Conservation (phyloP, 1,139 yeast genomes). For the Saccharomyces hybrid region DNA sequence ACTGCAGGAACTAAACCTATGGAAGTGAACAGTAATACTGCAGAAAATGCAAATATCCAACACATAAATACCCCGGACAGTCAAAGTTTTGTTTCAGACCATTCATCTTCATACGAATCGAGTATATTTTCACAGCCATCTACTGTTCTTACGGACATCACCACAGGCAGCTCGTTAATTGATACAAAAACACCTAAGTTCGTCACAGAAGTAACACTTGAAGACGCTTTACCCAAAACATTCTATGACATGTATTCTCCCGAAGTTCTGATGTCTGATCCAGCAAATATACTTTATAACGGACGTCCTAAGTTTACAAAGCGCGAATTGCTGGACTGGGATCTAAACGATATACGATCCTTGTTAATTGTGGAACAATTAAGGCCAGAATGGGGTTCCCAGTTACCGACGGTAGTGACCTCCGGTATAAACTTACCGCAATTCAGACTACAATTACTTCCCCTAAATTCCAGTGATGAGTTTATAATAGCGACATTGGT, state of each 20-base stretch:
- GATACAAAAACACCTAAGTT: constrained; percentile 9
- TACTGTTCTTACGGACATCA: constrained; percentile 14
- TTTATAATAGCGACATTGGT: constrained; percentile 42
- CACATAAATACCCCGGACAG: constrained; percentile 8
- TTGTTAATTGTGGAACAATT: constrained; percentile 44
- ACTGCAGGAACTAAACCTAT: background rate
- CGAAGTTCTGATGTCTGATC: constrained; percentile 36
- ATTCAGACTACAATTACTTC: constrained; percentile 39
- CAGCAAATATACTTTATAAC: constrained; percentile 35
- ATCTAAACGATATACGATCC: constrained; percentile 54
- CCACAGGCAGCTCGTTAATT: constrained; percentile 9
- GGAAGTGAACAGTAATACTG: background rate
- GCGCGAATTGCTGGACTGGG: constrained; percentile 56
- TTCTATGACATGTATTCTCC: constrained; percentile 50
- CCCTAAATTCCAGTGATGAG: constrained; percentile 43
- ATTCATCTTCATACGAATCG: constrained; percentile 21
- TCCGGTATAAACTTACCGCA: constrained; percentile 16
- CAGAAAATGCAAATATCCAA: constrained; percentile 2
- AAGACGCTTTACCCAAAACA: constrained; percentile 41
- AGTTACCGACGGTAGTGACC: constrained; percentile 38
- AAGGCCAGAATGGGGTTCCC: constrained; percentile 46
- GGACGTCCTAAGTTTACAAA: constrained; percentile 57
- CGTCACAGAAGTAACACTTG: constrained; percentile 24
- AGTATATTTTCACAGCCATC: constrained; percentile 26
- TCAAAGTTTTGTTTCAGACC: constrained; percentile 17